Percentiles rank a stretch among this genome's conserved stretches.
Conservation (phyloP, 2,329 filamentous ascomycete species). For the Aotearoamyces nothofagi region DNA sequence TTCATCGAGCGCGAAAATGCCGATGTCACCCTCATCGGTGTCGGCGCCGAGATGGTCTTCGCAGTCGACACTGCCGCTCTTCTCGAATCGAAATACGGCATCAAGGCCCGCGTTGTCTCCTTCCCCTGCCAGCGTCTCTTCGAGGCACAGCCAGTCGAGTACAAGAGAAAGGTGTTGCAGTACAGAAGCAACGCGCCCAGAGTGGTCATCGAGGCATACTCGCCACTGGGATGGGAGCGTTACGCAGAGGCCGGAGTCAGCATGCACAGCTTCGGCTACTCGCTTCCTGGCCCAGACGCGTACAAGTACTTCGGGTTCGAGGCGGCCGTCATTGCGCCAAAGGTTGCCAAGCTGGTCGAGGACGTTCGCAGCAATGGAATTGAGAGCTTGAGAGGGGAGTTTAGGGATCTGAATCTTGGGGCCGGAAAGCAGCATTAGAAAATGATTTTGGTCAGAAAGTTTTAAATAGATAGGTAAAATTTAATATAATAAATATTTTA, state of each 20-base stretch:
- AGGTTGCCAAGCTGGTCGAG: conserved; percentile 14
- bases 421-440: no score
- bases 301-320: conserved; percentile 42
- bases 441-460: neutral
- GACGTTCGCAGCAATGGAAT: conserved; percentile 16
- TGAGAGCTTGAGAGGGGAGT: conserved; percentile 6
- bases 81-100: conserved; percentile 21
- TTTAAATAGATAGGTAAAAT: neutral
- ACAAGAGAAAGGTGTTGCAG: conserved; percentile 28
- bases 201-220: conserved; percentile 46
- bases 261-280: conserved; percentile 39
- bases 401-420: conserved; percentile 7
- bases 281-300: conserved; percentile 34
- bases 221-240: conserved; percentile 41
- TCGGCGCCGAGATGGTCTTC: conserved; percentile 24
- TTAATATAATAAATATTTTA: no score
- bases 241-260: conserved; percentile 40
- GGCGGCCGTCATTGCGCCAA: conserved; percentile 24
- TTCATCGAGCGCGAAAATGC: conserved; percentile 28
- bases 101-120: conserved; percentile 26
- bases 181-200: conserved; percentile 26
- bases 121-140: conserved; percentile 31
- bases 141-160: conserved; percentile 26
- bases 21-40: conserved; percentile 28
- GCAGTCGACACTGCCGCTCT: conserved; percentile 26